phyloP scores from a whole-genome alignment of 1,284 basidiomycete species.

The Cryptococcus deneoformans region DNA sequence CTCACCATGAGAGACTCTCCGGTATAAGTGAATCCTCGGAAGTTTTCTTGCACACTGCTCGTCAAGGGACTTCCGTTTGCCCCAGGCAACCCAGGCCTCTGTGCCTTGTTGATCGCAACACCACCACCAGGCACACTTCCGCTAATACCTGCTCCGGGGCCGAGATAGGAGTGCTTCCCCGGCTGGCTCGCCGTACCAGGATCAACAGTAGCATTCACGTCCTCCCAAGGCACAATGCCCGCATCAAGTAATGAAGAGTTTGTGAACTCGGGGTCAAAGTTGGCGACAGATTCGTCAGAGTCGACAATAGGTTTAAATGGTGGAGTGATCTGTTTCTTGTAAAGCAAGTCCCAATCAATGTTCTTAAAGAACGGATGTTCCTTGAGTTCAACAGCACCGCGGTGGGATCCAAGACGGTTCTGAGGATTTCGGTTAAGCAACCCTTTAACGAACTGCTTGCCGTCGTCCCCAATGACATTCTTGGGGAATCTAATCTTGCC shows the following conservation, averaged over 20 bases:
- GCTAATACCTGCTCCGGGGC: constrained; percentile 45
- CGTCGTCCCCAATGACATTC: constrained; percentile 94
- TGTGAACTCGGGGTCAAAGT: constrained; percentile 99
- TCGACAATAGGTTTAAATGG: constrained; percentile 98
- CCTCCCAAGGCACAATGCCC: constrained; percentile 60
- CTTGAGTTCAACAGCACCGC: constrained; percentile 92
- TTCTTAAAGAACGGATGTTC: constrained; percentile 92
- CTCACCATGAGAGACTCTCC: constrained; percentile 66
- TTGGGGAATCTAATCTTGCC: constrained; percentile 97
- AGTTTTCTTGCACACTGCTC: constrained; percentile 89
- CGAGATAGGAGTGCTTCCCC: constrained; percentile 44
- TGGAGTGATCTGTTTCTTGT: constrained; percentile 87
- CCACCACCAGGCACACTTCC: constrained; percentile 14
- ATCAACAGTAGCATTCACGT: constrained; percentile 48
- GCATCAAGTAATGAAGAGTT: constrained; percentile 44
- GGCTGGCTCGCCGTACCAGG: constrained; percentile 9
- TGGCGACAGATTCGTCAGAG: constrained; percentile 94
- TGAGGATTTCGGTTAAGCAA: constrained; percentile 97
- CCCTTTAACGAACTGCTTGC: constrained; percentile 99
- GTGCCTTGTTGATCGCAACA: constrained; percentile 43
- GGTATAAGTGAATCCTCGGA: constrained; percentile 85
- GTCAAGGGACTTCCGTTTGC: constrained; percentile 67
- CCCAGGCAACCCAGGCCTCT: constrained; percentile 48
- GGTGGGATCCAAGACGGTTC: constrained; percentile 86
- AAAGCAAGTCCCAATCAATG: constrained; percentile 87